These are phyloP conservation scores for Rhizopus microsporus DNA, from an alignment of 371 early-diverging fungal genomes.

Conservation along the genomic window DNA sequence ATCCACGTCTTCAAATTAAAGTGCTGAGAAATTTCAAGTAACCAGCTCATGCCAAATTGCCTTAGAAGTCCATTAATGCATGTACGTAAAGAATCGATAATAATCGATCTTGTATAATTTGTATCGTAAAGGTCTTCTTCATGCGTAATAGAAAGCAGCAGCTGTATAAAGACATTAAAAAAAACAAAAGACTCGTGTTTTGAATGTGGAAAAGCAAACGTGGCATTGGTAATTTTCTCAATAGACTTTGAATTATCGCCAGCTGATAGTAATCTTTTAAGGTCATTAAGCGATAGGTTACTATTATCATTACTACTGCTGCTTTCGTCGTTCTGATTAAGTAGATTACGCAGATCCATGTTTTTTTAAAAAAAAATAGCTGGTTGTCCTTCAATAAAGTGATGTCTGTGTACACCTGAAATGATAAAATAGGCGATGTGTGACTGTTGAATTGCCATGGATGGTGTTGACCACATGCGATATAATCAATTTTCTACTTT, in stretches of 20 bases:
- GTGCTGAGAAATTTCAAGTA: conserved; percentile 27
- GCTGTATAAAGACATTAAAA: conserved; percentile 39
- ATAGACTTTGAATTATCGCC: conserved; percentile 23
- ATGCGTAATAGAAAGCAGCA: conserved; percentile 30
- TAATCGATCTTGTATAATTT: conserved; percentile 27
- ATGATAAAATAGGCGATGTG: too few relatives aligned
- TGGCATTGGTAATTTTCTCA: conserved; percentile 26
- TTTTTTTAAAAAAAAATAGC: neutral
- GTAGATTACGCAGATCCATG: conserved; percentile 44
- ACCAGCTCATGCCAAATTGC: conserved; percentile 29
- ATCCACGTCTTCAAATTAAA: conserved; percentile 31
- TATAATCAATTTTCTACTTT: too few relatives aligned
- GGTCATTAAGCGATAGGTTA: conserved; percentile 20
- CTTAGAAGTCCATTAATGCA: conserved; percentile 35
- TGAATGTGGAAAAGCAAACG: conserved; percentile 24
- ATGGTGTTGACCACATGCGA: too few relatives aligned
- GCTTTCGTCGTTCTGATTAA: conserved; percentile 31
- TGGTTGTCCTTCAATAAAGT: too few relatives aligned
- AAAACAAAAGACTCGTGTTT: conserved; percentile 28
- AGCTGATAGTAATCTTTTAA: conserved; percentile 19
- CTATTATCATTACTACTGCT: conserved; percentile 15
- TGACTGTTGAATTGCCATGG: too few relatives aligned
- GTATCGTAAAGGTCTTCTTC: conserved; percentile 26
- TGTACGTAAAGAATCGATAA: conserved; percentile 32
- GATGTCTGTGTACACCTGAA: too few relatives aligned